Evolutionary conservation across 176 grass and related monocot species (phyloP).

Genomic region (Dendrocalamus sinicus): DNA sequence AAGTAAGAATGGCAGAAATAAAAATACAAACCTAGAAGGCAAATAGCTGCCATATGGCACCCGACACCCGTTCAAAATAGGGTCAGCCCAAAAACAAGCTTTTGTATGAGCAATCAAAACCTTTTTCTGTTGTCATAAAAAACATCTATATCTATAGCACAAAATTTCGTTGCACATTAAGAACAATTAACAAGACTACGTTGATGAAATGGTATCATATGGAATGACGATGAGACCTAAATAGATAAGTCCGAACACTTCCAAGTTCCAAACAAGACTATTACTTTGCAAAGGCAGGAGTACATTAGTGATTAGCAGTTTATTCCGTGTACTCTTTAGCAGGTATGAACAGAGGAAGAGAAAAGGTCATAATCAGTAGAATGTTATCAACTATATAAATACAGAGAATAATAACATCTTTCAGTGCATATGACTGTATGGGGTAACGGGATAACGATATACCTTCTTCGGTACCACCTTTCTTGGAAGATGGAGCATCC

Average conservation of each 20-base stretch:
- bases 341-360: not conserved
- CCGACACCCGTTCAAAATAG: not conserved
- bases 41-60: not conserved
- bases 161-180: not conserved
- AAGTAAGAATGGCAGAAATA: not conserved
- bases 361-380: not conserved
- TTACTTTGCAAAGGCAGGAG: constrained; percentile 1
- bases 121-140: not conserved
- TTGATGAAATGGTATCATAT: not conserved
- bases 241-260: not conserved
- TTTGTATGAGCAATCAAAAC: constrained; percentile 17
- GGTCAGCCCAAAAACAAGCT: not conserved
- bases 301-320: not conserved
- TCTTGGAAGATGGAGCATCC: constrained; percentile 40
- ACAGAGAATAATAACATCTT: not conserved
- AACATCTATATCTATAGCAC: not conserved
- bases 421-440: not conserved
- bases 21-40: constrained; percentile 1
- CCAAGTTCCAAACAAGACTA: not conserved
- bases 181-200: not conserved
- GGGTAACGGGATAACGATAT: constrained; percentile 13
- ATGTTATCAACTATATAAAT: not conserved
- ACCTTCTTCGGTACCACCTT: constrained; percentile 58
- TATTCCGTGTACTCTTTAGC: not conserved
- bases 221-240: not conserved